Evolutionary conservation across 2,329 filamentous ascomycete genomes (phyloP).

Genomic region (Aspergillus aculeatus): DNA sequence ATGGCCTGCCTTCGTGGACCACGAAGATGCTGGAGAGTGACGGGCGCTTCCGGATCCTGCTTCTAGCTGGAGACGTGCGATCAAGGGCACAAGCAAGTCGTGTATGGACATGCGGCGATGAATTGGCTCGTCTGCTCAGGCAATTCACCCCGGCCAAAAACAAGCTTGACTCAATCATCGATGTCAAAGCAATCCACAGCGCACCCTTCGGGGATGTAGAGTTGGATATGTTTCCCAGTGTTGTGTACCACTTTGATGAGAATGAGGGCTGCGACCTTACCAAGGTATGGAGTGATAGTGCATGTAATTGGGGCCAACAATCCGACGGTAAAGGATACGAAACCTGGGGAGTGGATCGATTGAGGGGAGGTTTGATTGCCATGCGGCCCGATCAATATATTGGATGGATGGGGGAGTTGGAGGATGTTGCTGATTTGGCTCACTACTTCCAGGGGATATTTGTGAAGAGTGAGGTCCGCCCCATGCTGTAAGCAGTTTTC

Average conservation of each 20-base stretch:
- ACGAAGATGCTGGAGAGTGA: constrained; percentile 31
- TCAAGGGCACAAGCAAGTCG: constrained; percentile 44
- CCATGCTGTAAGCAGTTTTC: background rate
- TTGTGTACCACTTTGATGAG: constrained; percentile 50
- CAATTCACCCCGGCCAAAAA: constrained; percentile 38
- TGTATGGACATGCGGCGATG: constrained; percentile 49
- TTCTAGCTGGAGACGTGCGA: constrained; percentile 63
- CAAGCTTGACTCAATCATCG: constrained; percentile 52
- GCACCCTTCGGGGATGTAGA: constrained; percentile 51
- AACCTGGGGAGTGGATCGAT: constrained; percentile 25
- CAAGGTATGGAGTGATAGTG: constrained; percentile 57
- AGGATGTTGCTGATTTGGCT: constrained; percentile 22
- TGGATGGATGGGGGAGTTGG: constrained; percentile 29
- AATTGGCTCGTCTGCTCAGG: constrained; percentile 39
- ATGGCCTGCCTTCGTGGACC: constrained; percentile 16
- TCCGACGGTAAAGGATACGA: constrained; percentile 29
- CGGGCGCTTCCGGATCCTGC: constrained; percentile 37
- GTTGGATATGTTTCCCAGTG: constrained; percentile 51
- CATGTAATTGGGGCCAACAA: constrained; percentile 22
- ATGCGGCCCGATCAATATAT: constrained; percentile 31
- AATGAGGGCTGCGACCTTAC: constrained; percentile 56
- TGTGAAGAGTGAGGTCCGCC: background rate
- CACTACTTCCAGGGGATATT: constrained; percentile 26
- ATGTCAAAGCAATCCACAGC: constrained; percentile 62
- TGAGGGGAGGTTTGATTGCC: constrained; percentile 23